phyloP scores from a whole-genome alignment of 2,329 filamentous ascomycete species.

The Talaromyces albobiverticillius region DNA sequence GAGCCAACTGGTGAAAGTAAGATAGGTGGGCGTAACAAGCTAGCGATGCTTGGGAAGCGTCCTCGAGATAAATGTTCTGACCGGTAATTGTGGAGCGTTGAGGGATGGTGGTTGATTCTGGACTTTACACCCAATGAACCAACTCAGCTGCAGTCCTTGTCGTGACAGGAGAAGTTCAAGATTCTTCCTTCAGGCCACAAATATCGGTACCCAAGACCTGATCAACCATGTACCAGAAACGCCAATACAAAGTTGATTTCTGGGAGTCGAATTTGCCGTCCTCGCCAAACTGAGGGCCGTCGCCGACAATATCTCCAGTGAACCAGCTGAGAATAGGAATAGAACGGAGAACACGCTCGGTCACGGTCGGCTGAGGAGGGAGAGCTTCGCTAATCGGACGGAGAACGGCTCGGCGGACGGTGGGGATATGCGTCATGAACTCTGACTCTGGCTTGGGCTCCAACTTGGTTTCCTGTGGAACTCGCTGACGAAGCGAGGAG shows the following conservation, averaged over 20 bases:
- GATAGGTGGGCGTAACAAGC: not conserved
- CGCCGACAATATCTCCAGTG: constrained; percentile 52
- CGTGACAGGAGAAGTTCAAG: constrained; percentile 23
- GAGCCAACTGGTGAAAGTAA: not conserved
- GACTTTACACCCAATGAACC: not conserved
- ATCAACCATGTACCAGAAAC: constrained; percentile 58
- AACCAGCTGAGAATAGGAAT: constrained; percentile 73
- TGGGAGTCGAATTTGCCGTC: constrained; percentile 66
- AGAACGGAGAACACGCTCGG: constrained; percentile 61
- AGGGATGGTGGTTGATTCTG: not conserved
- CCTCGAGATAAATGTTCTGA: not conserved
- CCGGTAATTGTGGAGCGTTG: not conserved
- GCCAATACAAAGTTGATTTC: constrained; percentile 59
- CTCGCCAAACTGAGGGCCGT: constrained; percentile 44
- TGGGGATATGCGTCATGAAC: constrained; percentile 60
- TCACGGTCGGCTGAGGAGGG: constrained; percentile 64
- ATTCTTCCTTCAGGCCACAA: constrained; percentile 56
- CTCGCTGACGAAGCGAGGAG: constrained; percentile 27
- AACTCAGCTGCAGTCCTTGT: not conserved
- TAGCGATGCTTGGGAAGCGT: not conserved
- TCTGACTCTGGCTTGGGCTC: constrained; percentile 40
- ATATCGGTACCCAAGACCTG: constrained; percentile 57
- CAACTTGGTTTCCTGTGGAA: constrained; percentile 26
- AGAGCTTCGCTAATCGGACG: constrained; percentile 69
- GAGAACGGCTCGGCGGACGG: constrained; percentile 62